A percentile compares a stretch with the other conserved stretches of the same genome.
phyloP scores from a whole-genome alignment of 352 stramenopile genomes.

The Aphanomyces invadans region DNA sequence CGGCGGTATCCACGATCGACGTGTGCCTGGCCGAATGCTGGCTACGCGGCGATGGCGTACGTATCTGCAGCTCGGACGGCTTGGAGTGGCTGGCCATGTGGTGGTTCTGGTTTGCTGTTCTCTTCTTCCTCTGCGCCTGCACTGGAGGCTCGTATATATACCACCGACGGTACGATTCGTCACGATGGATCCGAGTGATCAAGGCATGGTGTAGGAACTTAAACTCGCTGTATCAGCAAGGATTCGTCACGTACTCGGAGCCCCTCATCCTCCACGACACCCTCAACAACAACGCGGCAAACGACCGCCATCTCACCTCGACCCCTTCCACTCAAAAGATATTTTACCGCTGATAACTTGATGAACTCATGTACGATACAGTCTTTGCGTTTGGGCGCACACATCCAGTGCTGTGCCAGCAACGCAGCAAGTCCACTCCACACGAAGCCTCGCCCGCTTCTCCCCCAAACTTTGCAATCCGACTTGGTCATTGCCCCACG shows the following conservation, averaged over 20 bases:
- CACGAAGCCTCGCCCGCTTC: no score
- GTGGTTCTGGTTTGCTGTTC: conserved; percentile 63
- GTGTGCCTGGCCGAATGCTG: conserved; percentile 43
- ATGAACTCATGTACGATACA: no score
- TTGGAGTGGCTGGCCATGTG: conserved; percentile 40
- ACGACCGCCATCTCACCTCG: not conserved
- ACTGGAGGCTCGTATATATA: conserved; percentile 24
- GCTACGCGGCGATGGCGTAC: conserved; percentile 40
- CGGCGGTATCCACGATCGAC: not conserved
- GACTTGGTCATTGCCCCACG: no score
- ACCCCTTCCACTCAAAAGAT: conserved; percentile 8
- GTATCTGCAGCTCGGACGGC: conserved; percentile 48
- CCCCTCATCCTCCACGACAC: conserved; percentile 20
- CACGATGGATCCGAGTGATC: no score
- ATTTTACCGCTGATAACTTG: conserved; percentile 22
- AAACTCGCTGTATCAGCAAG: conserved; percentile 24
- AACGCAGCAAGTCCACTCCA: no score
- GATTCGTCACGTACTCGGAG: conserved; percentile 25
- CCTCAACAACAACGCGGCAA: conserved; percentile 2
- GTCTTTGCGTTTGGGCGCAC: no score
- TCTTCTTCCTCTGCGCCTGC: conserved; percentile 32
- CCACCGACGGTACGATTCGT: conserved; percentile 22
- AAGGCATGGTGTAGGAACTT: conserved; percentile 10
- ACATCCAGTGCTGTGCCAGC: no score
- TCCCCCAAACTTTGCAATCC: no score